These are phyloP conservation scores for Ceratocystis cubensis DNA, from an alignment of 2,329 filamentous ascomycete species.

Conservation along the genomic window DNA sequence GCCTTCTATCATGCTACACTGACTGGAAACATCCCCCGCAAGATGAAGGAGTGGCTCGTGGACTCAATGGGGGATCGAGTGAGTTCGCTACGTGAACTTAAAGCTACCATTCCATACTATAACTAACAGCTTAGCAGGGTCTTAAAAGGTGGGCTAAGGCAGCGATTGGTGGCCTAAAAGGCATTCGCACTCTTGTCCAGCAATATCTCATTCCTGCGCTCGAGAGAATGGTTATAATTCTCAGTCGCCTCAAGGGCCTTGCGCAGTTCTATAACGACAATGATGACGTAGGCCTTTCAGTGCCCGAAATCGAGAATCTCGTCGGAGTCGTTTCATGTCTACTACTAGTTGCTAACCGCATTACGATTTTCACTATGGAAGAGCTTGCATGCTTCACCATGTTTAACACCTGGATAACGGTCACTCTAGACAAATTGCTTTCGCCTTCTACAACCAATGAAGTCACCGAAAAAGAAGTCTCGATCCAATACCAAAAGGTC, in stretches of 20 bases:
- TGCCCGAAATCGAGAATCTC: slow-evolving; percentile 48
- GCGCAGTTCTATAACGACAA: slow-evolving; percentile 63
- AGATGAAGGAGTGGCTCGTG: slow-evolving; percentile 75
- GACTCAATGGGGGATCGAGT: slow-evolving; percentile 71
- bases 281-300: slow-evolving; percentile 54
- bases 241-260: slow-evolving; percentile 71
- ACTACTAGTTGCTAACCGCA: slow-evolving; percentile 60
- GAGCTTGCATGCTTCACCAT: slow-evolving; percentile 65
- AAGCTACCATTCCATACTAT: background rate
- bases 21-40: slow-evolving; percentile 65
- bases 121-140: slow-evolving; percentile 39
- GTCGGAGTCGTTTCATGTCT: slow-evolving; percentile 63
- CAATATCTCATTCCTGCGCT: slow-evolving; percentile 81
- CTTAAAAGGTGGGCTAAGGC: slow-evolving; percentile 94
- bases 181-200: slow-evolving; percentile 64
- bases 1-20: slow-evolving; percentile 74
- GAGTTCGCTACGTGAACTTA: slow-evolving; percentile 26
- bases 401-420: slow-evolving; percentile 74
- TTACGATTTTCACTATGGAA: slow-evolving; percentile 57
- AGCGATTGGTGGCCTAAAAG: slow-evolving; percentile 63
- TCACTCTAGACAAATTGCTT: slow-evolving; percentile 67
- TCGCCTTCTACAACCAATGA: slow-evolving; percentile 55
- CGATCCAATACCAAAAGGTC: slow-evolving; percentile 59
- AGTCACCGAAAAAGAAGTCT: slow-evolving; percentile 61
- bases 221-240: slow-evolving; percentile 67